Evolutionary conservation across 768 basidiomycete species (phyloP).

Genomic region (Fomitopsis serialis): DNA sequence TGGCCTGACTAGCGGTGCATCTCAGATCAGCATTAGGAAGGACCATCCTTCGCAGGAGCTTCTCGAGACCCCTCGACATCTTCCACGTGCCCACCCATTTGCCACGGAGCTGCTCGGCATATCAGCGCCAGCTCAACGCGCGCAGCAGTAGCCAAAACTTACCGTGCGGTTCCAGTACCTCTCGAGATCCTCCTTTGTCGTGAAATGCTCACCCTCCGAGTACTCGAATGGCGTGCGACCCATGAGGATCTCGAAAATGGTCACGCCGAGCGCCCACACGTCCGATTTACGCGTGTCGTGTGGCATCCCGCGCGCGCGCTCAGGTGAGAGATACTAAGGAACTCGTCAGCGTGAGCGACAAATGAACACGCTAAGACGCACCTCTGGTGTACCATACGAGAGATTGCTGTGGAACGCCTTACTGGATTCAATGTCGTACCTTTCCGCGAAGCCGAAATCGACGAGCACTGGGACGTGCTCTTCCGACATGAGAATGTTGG

Average conservation of each 20-base stretch:
- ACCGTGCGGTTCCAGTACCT: conserved; percentile 85
- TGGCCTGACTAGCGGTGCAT: conserved; percentile 61
- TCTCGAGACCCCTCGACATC: conserved; percentile 61
- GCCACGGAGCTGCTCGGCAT: conserved; percentile 50
- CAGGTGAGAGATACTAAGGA: conserved; percentile 83
- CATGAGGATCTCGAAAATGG: conserved; percentile 90
- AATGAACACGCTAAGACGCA: conserved; percentile 21
- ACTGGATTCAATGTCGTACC: conserved; percentile 58
- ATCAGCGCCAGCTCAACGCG: not conserved
- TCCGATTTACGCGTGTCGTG: conserved; percentile 95
- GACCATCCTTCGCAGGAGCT: conserved; percentile 71
- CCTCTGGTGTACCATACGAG: conserved; percentile 90
- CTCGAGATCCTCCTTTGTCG: conserved; percentile 75
- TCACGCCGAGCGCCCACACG: conserved; percentile 80
- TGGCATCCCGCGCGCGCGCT: conserved; percentile 79
- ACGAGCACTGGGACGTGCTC: conserved; percentile 83
- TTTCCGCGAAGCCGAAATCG: conserved; percentile 95
- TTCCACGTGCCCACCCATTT: conserved; percentile 84
- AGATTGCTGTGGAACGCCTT: conserved; percentile 79
- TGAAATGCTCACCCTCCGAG: conserved; percentile 72
- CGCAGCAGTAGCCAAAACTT: conserved; percentile 16
- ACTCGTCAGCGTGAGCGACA: not conserved
- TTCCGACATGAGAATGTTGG: conserved; percentile 84
- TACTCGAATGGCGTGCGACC: conserved; percentile 92
- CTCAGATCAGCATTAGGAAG: conserved; percentile 78